phyloP scores from a whole-genome alignment of 2,329 filamentous ascomycete species.

The Fusarium penzigii region DNA sequence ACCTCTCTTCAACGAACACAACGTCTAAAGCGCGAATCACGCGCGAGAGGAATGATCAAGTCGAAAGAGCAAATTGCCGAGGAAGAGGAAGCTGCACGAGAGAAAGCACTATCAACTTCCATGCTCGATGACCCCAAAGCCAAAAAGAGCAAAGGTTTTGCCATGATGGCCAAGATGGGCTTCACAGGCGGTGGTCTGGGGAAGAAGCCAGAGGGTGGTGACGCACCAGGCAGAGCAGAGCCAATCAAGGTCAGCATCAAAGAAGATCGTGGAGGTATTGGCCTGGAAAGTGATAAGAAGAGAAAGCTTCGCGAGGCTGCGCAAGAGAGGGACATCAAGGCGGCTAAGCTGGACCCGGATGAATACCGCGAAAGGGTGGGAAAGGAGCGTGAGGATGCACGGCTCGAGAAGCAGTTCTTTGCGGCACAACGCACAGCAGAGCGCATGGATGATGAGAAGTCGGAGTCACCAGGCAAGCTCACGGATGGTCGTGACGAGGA shows the following conservation, averaged over 20 bases:
- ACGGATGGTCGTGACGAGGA: constrained; percentile 16
- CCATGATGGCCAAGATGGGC: constrained; percentile 97
- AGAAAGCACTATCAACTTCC: constrained; percentile 74
- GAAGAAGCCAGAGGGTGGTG: constrained; percentile 48
- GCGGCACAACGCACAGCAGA: constrained; percentile 85
- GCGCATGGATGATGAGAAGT: constrained; percentile 64
- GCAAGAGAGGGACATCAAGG: constrained; percentile 57
- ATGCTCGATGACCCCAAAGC: constrained; percentile 60
- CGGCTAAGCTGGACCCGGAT: constrained; percentile 62
- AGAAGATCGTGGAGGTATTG: constrained; percentile 80
- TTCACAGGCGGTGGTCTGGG: constrained; percentile 81
- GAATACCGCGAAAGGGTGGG: constrained; percentile 75
- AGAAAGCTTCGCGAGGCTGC: constrained; percentile 68
- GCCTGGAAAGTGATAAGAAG: constrained; percentile 81
- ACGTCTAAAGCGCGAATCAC: constrained; percentile 62
- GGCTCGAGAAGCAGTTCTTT: constrained; percentile 68
- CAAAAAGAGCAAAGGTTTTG: constrained; percentile 78
- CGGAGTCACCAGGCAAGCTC: constrained; percentile 3
- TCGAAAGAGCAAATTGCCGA: constrained; percentile 83
- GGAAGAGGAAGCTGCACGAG: constrained; percentile 70
- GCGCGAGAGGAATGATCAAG: constrained; percentile 66
- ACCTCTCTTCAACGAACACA: constrained; percentile 56
- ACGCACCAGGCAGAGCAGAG: constrained; percentile 50
- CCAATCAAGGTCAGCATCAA: constrained; percentile 78
- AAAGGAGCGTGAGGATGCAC: constrained; percentile 67